Base-by-base conservation (phyloP, 1,139 yeast species). In the Pichia sp. region DNA sequence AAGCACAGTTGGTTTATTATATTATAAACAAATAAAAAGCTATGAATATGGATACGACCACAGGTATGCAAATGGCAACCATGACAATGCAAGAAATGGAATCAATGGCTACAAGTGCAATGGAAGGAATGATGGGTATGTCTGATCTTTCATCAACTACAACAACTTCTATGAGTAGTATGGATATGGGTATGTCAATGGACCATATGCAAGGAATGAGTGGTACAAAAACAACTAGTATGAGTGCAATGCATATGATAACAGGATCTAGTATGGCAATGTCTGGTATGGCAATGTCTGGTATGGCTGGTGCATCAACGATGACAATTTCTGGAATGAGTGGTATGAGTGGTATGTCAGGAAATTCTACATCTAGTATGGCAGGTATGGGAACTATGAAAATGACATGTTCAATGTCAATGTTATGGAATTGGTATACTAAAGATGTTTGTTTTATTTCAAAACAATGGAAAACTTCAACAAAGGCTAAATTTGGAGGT, bases 401-500 rank as follows among this genome's bases (percentile, higher is more conserved):
- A 29, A 46, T 44, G 53, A 11, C 39, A 1, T 56, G 58, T 41
- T 40, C 50, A n/a, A 57, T 57, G 55, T 49, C 54, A 5, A 76
- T 76, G 81, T 54, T 72, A 40, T 76, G 81, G 81, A 76, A 76
- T 59, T 76, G 81, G 81, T 62, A 72, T 51, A 77, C 85, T 0
- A 69, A 81, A 30, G 81, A 81, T 57, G 66, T 81, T 3, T 82
- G 88, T 58, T 80, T 83, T 56, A 69, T 82, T 51, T 73, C 86
- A n/a, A 65, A 64, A 37, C 66, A 79, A 34, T 83, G 89, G 89
- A 85, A 78, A 53, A 77, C 79, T 34, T 70, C 66, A 29, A 68
- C 82, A 1, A 66, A 64, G 42, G 83, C 81, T 1, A 76, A 71
- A 61, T 82, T 83, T 68, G 88, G 84, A 7, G 88, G 87, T 9